These are phyloP conservation scores for barrel medic (Medicago truncatula) DNA, from an alignment of 306 rosid genomes.

Conservation along the genomic window DNA sequence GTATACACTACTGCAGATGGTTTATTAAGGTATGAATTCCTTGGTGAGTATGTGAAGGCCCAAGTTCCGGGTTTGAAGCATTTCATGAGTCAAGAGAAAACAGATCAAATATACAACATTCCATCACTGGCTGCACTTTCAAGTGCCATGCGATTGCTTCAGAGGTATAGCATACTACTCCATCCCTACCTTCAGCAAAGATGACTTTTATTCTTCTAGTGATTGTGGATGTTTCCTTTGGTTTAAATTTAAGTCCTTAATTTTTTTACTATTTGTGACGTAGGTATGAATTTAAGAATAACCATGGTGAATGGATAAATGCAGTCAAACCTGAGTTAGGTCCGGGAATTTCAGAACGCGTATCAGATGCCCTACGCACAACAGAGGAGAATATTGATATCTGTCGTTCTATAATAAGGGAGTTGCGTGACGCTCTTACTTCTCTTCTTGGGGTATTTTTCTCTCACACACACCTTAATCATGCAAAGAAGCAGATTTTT, in stretches of 20 bases:
- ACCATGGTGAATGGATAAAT: constrained; percentile 79
- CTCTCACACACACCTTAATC: constrained; percentile 10
- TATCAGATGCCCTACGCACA: constrained; percentile 60
- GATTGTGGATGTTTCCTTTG: constrained; percentile 3
- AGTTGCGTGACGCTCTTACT: constrained; percentile 68
- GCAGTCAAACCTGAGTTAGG: constrained; percentile 75
- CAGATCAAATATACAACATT: constrained; percentile 58
- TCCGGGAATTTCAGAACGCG: constrained; percentile 80
- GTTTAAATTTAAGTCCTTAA: constrained; percentile 16
- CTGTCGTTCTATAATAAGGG: constrained; percentile 57
- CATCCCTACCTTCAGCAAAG: constrained; percentile 24
- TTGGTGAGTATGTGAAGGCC: constrained; percentile 72
- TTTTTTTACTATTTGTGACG: constrained; percentile 25
- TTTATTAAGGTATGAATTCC: constrained; percentile 61
- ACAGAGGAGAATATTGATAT: constrained; percentile 59
- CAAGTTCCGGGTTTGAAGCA: constrained; percentile 74
- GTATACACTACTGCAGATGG: constrained; percentile 53
- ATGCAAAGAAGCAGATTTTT: not conserved
- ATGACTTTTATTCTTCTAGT: constrained; percentile 25
- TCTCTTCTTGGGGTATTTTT: constrained; percentile 83
- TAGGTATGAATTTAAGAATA: constrained; percentile 85
- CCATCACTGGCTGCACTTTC: constrained; percentile 87
- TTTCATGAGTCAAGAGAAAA: constrained; percentile 55
- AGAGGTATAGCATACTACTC: constrained; percentile 56
- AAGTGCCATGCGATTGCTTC: constrained; percentile 69